Evolutionary conservation across 306 rosid species (phyloP), one percentile per base, ranked within the genome.

Genomic region (Lablab purpureus): DNA sequence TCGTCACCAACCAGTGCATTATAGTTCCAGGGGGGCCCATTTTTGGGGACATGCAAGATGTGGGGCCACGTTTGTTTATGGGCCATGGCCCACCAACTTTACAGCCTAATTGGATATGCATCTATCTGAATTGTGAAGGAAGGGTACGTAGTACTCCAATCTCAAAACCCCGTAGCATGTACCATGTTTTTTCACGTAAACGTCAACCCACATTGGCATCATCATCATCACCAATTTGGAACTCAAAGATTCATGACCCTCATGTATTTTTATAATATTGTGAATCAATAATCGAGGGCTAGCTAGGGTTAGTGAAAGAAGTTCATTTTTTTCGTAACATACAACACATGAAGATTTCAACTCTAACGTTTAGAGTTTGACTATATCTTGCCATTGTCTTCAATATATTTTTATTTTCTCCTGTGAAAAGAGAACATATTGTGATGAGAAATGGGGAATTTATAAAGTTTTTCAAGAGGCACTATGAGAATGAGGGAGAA

Each of bases 41-140:
- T 72, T 68, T 74, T 28, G 71, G 74, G 80, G 84, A 85, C 86
- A 67, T 67, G 65, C 55, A 85, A 72, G 84, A 78, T 80, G 81
- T 71, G 82, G 87, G 89, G 64, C 41, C 84, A n/a, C 15, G 8
- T 76, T 75, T 77, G 63, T 58, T 49, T 43, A 77, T 81, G 89
- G 88, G 84, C 88, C 81, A 58, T 87, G 88, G 88, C 87, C 87
- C 86, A 80, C 91, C 46, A 66, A 75, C 78, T 74, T 62, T 63
- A 73, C 82, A 74, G 81, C 81, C 85, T 72, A 81, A 76, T 81
- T 77, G 76, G 80, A 86, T 80, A 81, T 72, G 78, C 82, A 83
- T 83, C 84, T 81, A 83, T 81, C 83, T 79, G 63, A 66, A 71
- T 77, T 82, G 80, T 73, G 67, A 64, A 71, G 77, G 41, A 62